Base-by-base conservation (phyloP, 2,329 filamentous ascomycete species). In the Simplicillium sp. region DNA sequence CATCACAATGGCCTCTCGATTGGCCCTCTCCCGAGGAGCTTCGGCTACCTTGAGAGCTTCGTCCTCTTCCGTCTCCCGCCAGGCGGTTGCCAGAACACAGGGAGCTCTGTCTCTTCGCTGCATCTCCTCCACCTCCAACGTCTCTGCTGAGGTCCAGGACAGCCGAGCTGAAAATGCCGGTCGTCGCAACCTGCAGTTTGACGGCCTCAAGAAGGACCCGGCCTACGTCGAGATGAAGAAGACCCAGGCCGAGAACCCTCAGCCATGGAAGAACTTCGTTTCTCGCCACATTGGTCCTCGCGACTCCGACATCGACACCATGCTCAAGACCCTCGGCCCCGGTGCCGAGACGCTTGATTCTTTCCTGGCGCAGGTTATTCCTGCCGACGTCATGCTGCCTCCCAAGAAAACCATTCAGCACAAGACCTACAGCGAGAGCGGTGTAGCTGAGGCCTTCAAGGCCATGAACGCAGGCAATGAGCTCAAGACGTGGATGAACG, bases 221-320 rank as follows among this genome's bases (percentile, higher is more conserved):
- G 38, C 44, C 25, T 55, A 48, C 37, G 33, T 36, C n/a, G 44
- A 51, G 38, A 56, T 53, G 50, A 44, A 48, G 34, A 35, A 43
- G 25, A 46, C 46, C 13, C 41, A 42, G 29, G 45, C 40, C 28
- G 48, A 48, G 37, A 44, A 51, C 38, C 42, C 44, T 12, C 38
- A 47, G 36, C 50, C 52, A 18, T 54, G 50, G 51, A 47, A 43
- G 48, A 49, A 56, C 33, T 94, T 95, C 55, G 72, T 84, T 41
- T 75, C 83, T 44, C 80, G 90, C 37, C 90, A 96, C 64, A 94
- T 96, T 64, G 89, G 89, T 1, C 88, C 88, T 3, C 80, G 82
- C 39, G 71, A 81, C 29, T 66, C 71, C 35, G 80, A 85, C 41
- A 75, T 80, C 1, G 68, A 80, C 49, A 70, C 80, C 54, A 96